Evolutionary conservation across 805 yeast genomes (phyloP).

Genomic region (Nakazawaea sp.): DNA sequence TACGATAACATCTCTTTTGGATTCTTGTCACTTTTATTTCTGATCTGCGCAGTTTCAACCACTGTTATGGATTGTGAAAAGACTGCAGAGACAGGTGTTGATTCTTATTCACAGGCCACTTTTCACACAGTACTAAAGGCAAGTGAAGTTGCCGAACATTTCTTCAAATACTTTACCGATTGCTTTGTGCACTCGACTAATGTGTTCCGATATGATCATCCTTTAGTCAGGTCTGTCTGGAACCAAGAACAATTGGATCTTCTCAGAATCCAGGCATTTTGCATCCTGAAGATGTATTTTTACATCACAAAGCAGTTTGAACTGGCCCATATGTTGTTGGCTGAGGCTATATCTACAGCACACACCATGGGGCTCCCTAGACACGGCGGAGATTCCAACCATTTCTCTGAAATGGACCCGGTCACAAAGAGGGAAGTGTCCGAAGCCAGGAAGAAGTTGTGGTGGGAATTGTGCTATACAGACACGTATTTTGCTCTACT

Average conservation of each 20-base stretch:
- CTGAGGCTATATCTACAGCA: not conserved
- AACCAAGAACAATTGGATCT: not conserved
- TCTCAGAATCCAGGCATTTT: not conserved
- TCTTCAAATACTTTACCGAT: too few species aligned
- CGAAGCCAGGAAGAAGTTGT: constrained; percentile 3
- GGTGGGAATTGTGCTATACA: constrained; percentile 9
- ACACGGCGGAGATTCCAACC: not conserved
- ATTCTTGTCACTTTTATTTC: constrained; percentile 2
- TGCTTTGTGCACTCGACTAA: not conserved
- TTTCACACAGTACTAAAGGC: not conserved
- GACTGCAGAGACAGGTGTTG: not conserved
- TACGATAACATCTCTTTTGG: constrained; percentile 5
- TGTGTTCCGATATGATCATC: not conserved
- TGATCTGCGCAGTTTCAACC: constrained; percentile 1
- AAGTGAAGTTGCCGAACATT: not conserved
- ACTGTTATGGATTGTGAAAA: not conserved
- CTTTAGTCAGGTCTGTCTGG: too few species aligned
- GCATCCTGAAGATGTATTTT: not conserved
- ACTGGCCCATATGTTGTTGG: not conserved
- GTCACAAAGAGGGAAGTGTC: not conserved
- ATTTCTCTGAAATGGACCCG: constrained; percentile 1
- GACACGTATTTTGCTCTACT: constrained; percentile 5
- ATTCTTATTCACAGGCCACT: not conserved
- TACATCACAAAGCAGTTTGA: constrained; percentile 1
- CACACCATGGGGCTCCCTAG: constrained; percentile 1